Percentiles rank a stretch among this genome's conserved stretches.
Evolutionary conservation across 2,329 filamentous ascomycete species (phyloP).

Genomic region (Passalora sequoiae): DNA sequence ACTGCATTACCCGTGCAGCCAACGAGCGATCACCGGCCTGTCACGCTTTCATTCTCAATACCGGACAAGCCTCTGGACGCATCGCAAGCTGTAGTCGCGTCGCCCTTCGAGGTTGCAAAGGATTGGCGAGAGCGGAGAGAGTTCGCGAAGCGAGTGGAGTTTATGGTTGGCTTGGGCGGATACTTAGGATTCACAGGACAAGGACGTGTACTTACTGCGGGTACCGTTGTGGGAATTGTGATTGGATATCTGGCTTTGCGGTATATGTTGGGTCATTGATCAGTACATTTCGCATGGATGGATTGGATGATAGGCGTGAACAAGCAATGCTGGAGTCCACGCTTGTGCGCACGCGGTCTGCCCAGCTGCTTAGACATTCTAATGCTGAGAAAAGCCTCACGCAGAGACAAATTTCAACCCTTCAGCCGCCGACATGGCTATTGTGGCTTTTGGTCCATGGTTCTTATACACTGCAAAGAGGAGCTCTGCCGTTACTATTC

Average conservation of each 20-base stretch:
- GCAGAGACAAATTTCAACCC: too few relatives aligned
- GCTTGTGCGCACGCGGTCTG: too few relatives aligned
- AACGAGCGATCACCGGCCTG: slow-evolving; percentile 84
- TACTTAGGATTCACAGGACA: slow-evolving; percentile 50
- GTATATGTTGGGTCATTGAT: slow-evolving; percentile 5
- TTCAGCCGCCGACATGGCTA: too few relatives aligned
- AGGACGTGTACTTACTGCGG: slow-evolving; percentile 38
- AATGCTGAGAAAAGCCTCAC: too few relatives aligned
- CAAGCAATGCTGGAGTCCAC: too few relatives aligned
- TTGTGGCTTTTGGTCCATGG: too few relatives aligned
- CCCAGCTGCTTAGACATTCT: too few relatives aligned
- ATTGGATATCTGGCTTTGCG: slow-evolving; percentile 28
- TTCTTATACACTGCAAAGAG: too few relatives aligned
- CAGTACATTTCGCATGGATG: not conserved
- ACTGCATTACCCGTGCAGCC: slow-evolving; percentile 69
- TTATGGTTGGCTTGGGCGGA: slow-evolving; percentile 54
- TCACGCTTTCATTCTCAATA: slow-evolving; percentile 65
- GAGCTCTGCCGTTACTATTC: too few relatives aligned
- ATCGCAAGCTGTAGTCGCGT: slow-evolving; percentile 35
- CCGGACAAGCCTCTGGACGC: slow-evolving; percentile 18
- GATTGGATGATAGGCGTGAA: not conserved
- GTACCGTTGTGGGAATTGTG: slow-evolving; percentile 28
- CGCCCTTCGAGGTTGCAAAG: slow-evolving; percentile 56
- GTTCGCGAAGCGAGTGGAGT: slow-evolving; percentile 53
- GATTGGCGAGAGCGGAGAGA: slow-evolving; percentile 52